Conservation (phyloP, 805 yeast genomes). For the Wickerhamomyces rabaulensis region DNA sequence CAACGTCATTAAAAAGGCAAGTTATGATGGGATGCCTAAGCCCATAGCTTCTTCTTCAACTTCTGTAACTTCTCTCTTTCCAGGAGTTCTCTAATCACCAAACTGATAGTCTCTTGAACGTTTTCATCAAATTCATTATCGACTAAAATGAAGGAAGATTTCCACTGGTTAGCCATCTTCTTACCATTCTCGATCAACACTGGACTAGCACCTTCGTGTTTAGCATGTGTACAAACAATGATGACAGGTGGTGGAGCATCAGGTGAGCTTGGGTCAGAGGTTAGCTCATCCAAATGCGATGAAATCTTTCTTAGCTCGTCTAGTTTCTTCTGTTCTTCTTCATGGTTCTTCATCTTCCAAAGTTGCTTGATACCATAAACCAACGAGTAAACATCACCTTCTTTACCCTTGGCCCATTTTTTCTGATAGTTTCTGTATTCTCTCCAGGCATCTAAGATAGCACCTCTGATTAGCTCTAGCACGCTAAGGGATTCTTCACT, state of each 20-base stretch:
- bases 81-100: conserved; percentile 54
- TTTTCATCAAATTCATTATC: conserved; percentile 46
- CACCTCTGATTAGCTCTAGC: conserved; percentile 42
- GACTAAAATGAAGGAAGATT: conserved; percentile 58
- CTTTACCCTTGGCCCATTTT: conserved; percentile 60
- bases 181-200: conserved; percentile 52
- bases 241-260: conserved; percentile 59
- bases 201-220: conserved; percentile 57
- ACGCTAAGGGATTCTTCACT: conserved; percentile 18
- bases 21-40: neutral
- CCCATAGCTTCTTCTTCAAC: conserved; percentile 6
- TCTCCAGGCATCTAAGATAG: conserved; percentile 69
- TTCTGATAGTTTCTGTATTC: conserved; percentile 53
- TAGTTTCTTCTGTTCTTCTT: conserved; percentile 26
- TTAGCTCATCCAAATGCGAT: conserved; percentile 26
- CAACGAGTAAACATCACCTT: conserved; percentile 60
- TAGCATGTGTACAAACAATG: conserved; percentile 59
- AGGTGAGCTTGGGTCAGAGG: conserved; percentile 32
- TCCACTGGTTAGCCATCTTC: conserved; percentile 54
- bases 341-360: conserved; percentile 40
- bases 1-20: no score
- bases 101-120: conserved; percentile 52
- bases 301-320: conserved; percentile 27
- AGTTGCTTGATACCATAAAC: conserved; percentile 51
- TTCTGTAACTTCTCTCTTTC: conserved; percentile 36